Conservation (phyloP, 1,139 yeast species). For the Meyerozyma guilliermondii region DNA sequence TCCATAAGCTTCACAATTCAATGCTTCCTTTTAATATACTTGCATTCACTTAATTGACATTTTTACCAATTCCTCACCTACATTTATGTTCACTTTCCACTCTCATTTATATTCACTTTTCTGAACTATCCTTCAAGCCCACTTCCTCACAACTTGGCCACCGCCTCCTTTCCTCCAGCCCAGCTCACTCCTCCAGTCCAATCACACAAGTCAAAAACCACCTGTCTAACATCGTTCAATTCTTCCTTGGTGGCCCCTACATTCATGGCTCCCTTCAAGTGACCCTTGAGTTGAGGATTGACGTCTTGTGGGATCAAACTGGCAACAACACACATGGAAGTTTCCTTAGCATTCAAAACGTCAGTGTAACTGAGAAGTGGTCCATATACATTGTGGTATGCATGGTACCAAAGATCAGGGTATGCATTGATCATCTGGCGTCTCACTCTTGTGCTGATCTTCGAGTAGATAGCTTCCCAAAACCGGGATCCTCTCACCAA, state of each 20-base stretch:
- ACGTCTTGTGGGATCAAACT: slow-evolving; percentile 89
- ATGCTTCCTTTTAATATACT: too few species aligned
- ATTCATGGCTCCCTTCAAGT: slow-evolving; percentile 77
- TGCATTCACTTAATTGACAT: too few species aligned
- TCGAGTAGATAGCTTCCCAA: slow-evolving; percentile 74
- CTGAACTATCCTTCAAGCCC: too few species aligned
- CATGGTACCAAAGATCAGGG: slow-evolving; percentile 78
- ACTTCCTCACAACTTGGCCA: slow-evolving; percentile 44
- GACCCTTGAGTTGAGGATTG: slow-evolving; percentile 91
- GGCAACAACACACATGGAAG: slow-evolving; percentile 74
- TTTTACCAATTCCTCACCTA: too few species aligned
- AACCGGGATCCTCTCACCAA: slow-evolving; percentile 55
- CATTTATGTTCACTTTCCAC: neutral
- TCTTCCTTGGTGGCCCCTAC: slow-evolving; percentile 70
- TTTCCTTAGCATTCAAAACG: slow-evolving; percentile 61
- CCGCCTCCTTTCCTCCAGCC: slow-evolving; percentile 53
- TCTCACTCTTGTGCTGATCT: slow-evolving; percentile 62
- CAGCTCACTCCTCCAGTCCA: slow-evolving; percentile 64
- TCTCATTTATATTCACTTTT: too few species aligned
- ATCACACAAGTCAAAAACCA: slow-evolving; percentile 62
- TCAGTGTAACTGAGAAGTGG: slow-evolving; percentile 69
- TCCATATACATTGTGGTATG: slow-evolving; percentile 70
- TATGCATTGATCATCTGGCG: slow-evolving; percentile 69
- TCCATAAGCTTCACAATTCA: too few species aligned
- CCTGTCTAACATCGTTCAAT: slow-evolving; percentile 50